Percentiles rank a stretch among this genome's conserved stretches.
phyloP scores from a whole-genome alignment of 129 eudicot genomes.

The Flaveria ramosissima region DNA sequence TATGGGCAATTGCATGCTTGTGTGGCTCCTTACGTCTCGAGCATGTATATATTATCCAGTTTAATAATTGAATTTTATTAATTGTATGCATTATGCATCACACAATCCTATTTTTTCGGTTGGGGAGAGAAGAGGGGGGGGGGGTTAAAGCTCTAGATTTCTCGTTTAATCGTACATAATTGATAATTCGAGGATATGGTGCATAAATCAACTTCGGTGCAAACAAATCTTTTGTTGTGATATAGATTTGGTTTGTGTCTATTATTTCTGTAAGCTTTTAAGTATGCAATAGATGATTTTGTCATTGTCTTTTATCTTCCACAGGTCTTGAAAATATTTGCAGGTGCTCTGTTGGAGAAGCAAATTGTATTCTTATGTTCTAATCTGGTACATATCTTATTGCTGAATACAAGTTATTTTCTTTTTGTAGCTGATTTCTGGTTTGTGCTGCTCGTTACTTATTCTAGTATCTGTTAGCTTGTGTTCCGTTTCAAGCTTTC shows the following conservation, averaged over 20 bases:
- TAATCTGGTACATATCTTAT: conserved; percentile 59
- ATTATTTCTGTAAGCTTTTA: background rate
- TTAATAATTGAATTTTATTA: background rate
- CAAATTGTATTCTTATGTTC: conserved; percentile 86
- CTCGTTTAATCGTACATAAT: background rate
- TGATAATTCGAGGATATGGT: background rate
- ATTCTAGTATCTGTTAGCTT: background rate
- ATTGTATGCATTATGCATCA: background rate
- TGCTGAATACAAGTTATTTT: conserved; percentile 4
- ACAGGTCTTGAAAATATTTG: conserved; percentile 88
- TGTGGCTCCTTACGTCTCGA: conserved; percentile 96
- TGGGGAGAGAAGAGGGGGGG: background rate
- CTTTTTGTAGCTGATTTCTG: conserved; percentile 16
- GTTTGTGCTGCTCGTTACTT: background rate
- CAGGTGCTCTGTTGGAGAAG: conserved; percentile 94
- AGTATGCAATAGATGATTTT: background rate
- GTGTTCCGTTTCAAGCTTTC: conserved; percentile 17
- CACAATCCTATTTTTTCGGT: background rate
- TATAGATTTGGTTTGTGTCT: background rate
- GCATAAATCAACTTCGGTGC: background rate
- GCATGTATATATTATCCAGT: conserved; percentile 52
- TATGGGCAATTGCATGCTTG: conserved; percentile 84
- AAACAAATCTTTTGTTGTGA: conserved; percentile 18
- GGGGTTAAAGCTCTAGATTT: background rate
- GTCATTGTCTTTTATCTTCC: conserved; percentile 25